Base-by-base conservation (phyloP, 345 rosid genomes). In the Lagerstroemia speciosa region DNA sequence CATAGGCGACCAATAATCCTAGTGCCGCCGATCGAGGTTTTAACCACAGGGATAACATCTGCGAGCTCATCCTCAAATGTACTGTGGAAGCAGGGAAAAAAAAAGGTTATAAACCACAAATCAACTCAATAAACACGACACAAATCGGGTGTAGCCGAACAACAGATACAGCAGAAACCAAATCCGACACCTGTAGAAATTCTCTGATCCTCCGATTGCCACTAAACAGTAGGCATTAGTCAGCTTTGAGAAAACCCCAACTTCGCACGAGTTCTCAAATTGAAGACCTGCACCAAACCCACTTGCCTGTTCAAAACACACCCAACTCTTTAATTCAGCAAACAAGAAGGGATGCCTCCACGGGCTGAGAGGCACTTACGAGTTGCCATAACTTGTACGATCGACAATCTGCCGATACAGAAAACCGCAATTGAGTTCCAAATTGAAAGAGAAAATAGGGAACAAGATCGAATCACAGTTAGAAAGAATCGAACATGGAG, bases 171-270 rank as follows among this genome's bases (percentile, higher is more conserved):
- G 24, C 24, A 48, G 55, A 48, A 48, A 5, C 55, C 55, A 48
- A 48, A 48, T 48, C 55, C 17, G 29, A 31, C 29, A 90, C 99
- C 99, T 89, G 84, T 89, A 94, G 76, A 89, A 88, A 79, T 73
- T 88, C 66, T 86, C 91, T 1, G 91, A 88, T 55, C 94, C 91
- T 20, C 96, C 98, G 40, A 88, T 89, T 10, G 92, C 94, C 41
- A 92, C 98, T 79, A 89, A 79, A 78, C 96, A 92, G 75, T 85
- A 92, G 0, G 96, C 98, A 77, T 89, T 92, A 8, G 96, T 89
- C 67, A 92, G 83, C 80, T 92, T 88, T 16, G 93, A 86, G 71
- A 89, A 89, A 30, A 88, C 98, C 53, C 96, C 98, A 74, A 89
- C 82, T 48, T 92, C 96, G 67, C 94, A 89, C 1, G 78, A 75